Conservation (phyloP, 1,284 basidiomycete genomes). For the Sporisorium iseilematis-ciliati region DNA sequence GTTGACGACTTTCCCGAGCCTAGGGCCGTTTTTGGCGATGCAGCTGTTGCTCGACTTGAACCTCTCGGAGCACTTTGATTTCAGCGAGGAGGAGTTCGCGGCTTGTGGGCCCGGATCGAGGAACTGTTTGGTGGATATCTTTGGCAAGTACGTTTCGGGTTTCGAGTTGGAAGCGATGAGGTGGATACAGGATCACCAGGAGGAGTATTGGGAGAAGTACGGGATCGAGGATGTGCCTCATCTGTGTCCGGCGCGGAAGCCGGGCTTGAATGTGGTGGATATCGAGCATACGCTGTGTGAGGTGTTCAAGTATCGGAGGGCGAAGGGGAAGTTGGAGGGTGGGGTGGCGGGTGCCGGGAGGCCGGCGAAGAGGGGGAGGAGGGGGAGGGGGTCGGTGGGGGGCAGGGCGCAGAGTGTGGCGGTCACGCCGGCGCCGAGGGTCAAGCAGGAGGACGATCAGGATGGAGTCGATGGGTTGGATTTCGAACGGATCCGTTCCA, state of each 20-base stretch:
- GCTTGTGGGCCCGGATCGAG: constrained; percentile 75
- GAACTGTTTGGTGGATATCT: constrained; percentile 75
- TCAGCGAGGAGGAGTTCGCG: constrained; percentile 76
- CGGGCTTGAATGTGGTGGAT: constrained; percentile 73
- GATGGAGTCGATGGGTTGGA: constrained; percentile 35
- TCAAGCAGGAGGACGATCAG: constrained; percentile 36
- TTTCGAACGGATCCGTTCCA: constrained; percentile 30
- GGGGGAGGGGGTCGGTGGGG: neutral
- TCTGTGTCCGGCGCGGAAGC: constrained; percentile 56
- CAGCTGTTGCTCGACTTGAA: constrained; percentile 73
- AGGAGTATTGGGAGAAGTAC: constrained; percentile 72
- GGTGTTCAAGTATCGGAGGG: constrained; percentile 77
- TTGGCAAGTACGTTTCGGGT: constrained; percentile 71
- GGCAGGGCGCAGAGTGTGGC: constrained; percentile 9
- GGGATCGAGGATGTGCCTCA: constrained; percentile 40
- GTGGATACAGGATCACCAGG: constrained; percentile 75
- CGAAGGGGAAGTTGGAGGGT: constrained; percentile 5
- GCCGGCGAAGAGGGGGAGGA: constrained; percentile 5
- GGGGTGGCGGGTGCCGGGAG: neutral
- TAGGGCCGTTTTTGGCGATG: constrained; percentile 75
- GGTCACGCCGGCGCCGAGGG: neutral
- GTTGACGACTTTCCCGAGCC: constrained; percentile 74
- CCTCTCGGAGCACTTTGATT: constrained; percentile 73
- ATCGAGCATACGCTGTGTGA: constrained; percentile 79
- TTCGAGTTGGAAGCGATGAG: constrained; percentile 74